Evolutionary conservation across 2,329 filamentous ascomycete genomes (phyloP), one percentile per base, ranked within the genome.

Genomic region (Penicillium italicum): DNA sequence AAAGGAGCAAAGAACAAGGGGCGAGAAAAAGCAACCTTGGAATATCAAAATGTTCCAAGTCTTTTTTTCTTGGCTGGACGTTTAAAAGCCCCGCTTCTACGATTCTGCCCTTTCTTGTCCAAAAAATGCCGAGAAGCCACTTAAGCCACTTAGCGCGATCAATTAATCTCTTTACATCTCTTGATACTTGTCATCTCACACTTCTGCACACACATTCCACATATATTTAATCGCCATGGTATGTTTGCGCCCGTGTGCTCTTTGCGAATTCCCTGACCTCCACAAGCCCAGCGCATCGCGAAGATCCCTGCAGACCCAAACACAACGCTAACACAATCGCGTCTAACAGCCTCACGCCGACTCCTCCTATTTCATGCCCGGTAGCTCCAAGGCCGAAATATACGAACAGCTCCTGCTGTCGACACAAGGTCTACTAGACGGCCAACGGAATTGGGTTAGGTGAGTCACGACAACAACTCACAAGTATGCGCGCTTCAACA

Each of bases 371-470:
- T 80, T 79, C 63, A 58, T 66, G 33, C 58, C 66, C 26, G 68
- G 64, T 6, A 46, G 65, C 42, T 72, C 72, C 51, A 79, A 79
- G 65, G 63, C 65, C 38, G 71, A 77, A 37, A 68, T 77, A 33
- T 80, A 78, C 61, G 61, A 65, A 2, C 74, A 78, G 53, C 62
- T 79, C 16, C 62, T 77, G 22, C 59, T 70, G 16, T 72, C 77
- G 53, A 62, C 76, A 10, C 61, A 63, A 46, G 73, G 72, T 11
- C 66, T 80, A 12, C 59, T 77, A 5, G 64, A 68, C 22, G 76
- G 69, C 9, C 75, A 78, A 56, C 70, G 77, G 22, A 79, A 79
- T 63, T 80, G 77, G 77, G 76, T 73, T 50, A 72, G 69, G 71
- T 73, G 60, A 63, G 59, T 42, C 11, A 26, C 18, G 24, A 42